Percentiles rank a stretch among this genome's conserved stretches.
Conservation (phyloP, 441 rosid genomes). For the Pelargonium cotyledonis region DNA sequence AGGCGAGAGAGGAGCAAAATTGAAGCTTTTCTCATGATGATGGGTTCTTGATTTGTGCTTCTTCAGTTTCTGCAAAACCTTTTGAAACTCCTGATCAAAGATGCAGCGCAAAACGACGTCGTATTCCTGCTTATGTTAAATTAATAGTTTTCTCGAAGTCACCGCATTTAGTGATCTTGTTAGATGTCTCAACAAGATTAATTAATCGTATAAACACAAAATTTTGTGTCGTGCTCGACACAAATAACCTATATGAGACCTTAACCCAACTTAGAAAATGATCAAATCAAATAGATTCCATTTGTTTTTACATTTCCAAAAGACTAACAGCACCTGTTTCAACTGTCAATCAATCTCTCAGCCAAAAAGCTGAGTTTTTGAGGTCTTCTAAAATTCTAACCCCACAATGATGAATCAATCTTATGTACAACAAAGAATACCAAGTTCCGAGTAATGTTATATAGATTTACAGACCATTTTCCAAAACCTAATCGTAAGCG, state of each 20-base stretch:
- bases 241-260: too few species aligned
- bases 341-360: slow-evolving; percentile 20
- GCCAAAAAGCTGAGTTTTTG: background rate
- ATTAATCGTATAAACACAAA: too few species aligned
- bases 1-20: slow-evolving; percentile 3
- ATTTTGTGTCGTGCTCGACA: too few species aligned
- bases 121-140: background rate
- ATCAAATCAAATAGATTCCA: slow-evolving; percentile 17
- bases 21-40: slow-evolving; percentile 2
- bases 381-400: slow-evolving; percentile 26
- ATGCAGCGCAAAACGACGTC: background rate
- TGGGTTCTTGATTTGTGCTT: background rate
- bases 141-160: too few species aligned
- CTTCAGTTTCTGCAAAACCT: background rate
- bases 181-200: too few species aligned
- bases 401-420: slow-evolving; percentile 32
- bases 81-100: background rate
- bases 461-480: slow-evolving; percentile 15
- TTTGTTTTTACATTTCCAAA: slow-evolving; percentile 30
- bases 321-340: slow-evolving; percentile 18
- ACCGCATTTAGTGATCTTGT: too few species aligned
- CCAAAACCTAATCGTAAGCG: slow-evolving; percentile 31
- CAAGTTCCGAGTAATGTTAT: slow-evolving; percentile 26
- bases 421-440: slow-evolving; percentile 60
- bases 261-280: too few species aligned